phyloP scores from a whole-genome alignment of 345 rosid species.

The Lepidium aucheri region DNA sequence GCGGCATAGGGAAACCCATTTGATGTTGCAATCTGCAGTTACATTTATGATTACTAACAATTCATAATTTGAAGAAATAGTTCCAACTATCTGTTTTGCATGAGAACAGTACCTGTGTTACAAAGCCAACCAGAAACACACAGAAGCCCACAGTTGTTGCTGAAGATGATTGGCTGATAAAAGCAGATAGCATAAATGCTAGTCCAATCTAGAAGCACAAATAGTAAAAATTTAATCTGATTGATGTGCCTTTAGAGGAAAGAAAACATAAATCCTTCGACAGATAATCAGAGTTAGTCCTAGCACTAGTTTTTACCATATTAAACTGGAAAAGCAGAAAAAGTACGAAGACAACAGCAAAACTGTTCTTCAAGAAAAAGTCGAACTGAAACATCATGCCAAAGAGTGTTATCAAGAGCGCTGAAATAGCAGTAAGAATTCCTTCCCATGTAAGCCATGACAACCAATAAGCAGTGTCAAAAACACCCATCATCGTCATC shows the following conservation, averaged over 20 bases:
- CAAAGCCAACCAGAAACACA: constrained; percentile 62
- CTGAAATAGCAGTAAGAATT: constrained; percentile 49
- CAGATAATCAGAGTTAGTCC: not conserved
- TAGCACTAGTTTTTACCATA: constrained; percentile 45
- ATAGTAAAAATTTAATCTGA: not conserved
- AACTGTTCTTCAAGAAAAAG: constrained; percentile 81
- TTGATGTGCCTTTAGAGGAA: not conserved
- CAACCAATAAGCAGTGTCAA: constrained; percentile 79
- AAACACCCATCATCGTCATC: constrained; percentile 86
- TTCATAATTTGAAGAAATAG: not conserved
- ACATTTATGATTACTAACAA: constrained; percentile 10
- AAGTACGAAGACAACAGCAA: constrained; percentile 58
- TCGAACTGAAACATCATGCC: constrained; percentile 95
- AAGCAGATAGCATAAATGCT: constrained; percentile 81
- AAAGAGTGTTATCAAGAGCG: constrained; percentile 66
- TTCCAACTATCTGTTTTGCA: not conserved
- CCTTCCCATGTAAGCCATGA: constrained; percentile 95
- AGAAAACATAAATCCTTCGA: not conserved
- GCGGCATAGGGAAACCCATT: constrained; percentile 57
- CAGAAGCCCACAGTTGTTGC: constrained; percentile 75
- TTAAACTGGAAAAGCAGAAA: constrained; percentile 83
- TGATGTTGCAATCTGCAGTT: constrained; percentile 48
- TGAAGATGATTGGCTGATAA: constrained; percentile 73
- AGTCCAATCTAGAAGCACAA: constrained; percentile 53
- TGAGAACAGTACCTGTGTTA: constrained; percentile 58